Evolutionary conservation across 192 early-diverging fungal species (phyloP).

Genomic region (Diversispora epigaea): DNA sequence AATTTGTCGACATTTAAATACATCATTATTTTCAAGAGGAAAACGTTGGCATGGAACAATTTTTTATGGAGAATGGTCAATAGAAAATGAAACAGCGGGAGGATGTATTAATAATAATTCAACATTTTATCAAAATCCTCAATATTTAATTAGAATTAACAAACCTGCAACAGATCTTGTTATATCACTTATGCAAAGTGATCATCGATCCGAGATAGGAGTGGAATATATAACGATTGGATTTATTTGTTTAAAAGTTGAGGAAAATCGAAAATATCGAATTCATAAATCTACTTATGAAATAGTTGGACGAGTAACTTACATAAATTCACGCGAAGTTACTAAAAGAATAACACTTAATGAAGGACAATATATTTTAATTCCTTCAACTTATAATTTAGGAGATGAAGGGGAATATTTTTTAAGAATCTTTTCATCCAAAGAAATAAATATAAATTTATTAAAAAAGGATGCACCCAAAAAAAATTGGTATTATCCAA

Average conservation of each 20-base stretch:
- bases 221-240: conserved; percentile 39
- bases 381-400: conserved; percentile 43
- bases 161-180: conserved; percentile 31
- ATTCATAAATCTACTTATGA: conserved; percentile 44
- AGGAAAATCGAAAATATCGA: conserved; percentile 47
- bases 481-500: conserved; percentile 26
- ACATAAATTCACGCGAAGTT: conserved; percentile 46
- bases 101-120: conserved; percentile 44
- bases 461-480: conserved; percentile 18
- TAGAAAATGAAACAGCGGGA: conserved; percentile 37
- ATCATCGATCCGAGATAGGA: conserved; percentile 19
- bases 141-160: conserved; percentile 36
- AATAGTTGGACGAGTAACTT: conserved; percentile 40
- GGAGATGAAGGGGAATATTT: conserved; percentile 43
- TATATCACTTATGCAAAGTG: conserved; percentile 47
- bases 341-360: conserved; percentile 31
- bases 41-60: conserved; percentile 37
- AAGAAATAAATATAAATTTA: not conserved
- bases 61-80: conserved; percentile 45
- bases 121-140: conserved; percentile 47
- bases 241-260: conserved; percentile 40
- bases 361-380: conserved; percentile 41
- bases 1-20: conserved; percentile 45
- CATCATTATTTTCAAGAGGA: conserved; percentile 27
- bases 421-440: conserved; percentile 34